Percentiles rank a stretch among this genome's conserved stretches.
These are phyloP conservation scores for Ampelomyces quisqualis DNA, from an alignment of 2,329 filamentous ascomycete species.

Conservation along the genomic window DNA sequence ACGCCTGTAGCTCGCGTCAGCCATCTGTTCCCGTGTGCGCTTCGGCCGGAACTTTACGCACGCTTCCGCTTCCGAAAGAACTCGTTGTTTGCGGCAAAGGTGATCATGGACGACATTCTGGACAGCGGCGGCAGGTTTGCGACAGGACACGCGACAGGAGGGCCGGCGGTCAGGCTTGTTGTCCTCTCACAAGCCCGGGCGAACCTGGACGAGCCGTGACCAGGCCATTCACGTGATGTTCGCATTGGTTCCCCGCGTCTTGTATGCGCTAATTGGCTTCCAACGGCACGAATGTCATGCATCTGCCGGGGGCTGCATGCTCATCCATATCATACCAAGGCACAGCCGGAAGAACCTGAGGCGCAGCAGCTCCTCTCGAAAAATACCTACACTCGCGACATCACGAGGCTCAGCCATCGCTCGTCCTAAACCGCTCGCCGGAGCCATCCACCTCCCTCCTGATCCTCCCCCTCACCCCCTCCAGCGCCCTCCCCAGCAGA, in stretches of 20 bases:
- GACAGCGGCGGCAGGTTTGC: constrained; percentile 9
- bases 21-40: constrained; percentile 17
- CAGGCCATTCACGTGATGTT: constrained; percentile 22
- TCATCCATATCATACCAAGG: neutral
- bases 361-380: no score
- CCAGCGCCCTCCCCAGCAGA: constrained; percentile 63
- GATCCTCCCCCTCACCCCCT: constrained; percentile 58
- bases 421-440: neutral
- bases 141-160: no score
- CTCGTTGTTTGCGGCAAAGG: constrained; percentile 49
- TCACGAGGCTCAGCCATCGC: neutral
- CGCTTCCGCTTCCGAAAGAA: constrained; percentile 49
- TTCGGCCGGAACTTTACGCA: constrained; percentile 20
- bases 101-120: constrained; percentile 47
- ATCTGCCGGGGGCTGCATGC: neutral
- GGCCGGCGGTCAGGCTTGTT: no score
- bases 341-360: no score
- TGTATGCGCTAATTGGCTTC: constrained; percentile 9
- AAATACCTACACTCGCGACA: no score
- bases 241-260: constrained; percentile 25
- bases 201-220: constrained; percentile 17
- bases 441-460: constrained; percentile 23
- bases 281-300: neutral
- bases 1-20: constrained; percentile 38
- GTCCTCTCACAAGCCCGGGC: constrained; percentile 26